Evolutionary conservation across 495 filamentous ascomycete genomes (phyloP).

Genomic region (Penicillium chermesinum): DNA sequence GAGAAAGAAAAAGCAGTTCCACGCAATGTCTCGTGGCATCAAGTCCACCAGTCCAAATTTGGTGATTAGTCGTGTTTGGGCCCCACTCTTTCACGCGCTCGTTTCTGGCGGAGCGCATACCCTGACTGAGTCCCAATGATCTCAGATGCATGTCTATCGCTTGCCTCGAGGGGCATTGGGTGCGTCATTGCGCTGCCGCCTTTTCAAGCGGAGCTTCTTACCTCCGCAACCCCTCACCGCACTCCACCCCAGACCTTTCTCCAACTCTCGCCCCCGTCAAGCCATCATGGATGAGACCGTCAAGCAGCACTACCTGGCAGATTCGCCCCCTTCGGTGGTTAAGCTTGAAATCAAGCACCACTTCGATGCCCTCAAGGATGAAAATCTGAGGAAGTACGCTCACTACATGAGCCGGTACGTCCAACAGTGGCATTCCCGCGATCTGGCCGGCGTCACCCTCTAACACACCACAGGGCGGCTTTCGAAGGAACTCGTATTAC

Average conservation of each 20-base stretch:
- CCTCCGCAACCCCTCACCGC: slow-evolving; percentile 26
- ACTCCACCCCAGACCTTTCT: slow-evolving; percentile 12
- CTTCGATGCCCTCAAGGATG: slow-evolving; percentile 73
- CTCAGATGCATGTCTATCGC: not conserved
- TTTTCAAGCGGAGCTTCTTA: slow-evolving; percentile 28
- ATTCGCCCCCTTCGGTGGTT: slow-evolving; percentile 83
- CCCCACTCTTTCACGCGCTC: not conserved
- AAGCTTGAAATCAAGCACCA: slow-evolving; percentile 82
- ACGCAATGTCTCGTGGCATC: not conserved
- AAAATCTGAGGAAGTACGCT: slow-evolving; percentile 71
- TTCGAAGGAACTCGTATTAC: slow-evolving; percentile 82
- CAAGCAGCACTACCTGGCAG: slow-evolving; percentile 72
- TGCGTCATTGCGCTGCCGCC: slow-evolving; percentile 24
- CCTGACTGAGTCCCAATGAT: not conserved
- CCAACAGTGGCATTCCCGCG: not conserved
- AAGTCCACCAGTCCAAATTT: not conserved
- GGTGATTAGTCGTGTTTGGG: not conserved
- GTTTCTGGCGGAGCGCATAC: not conserved
- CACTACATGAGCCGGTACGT: slow-evolving; percentile 82
- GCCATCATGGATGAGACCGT: slow-evolving; percentile 37
- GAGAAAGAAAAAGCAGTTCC: too few species aligned
- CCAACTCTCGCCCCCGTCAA: slow-evolving; percentile 10
- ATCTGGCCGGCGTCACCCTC: not conserved
- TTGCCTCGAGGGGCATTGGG: not conserved
- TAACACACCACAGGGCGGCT: slow-evolving; percentile 54